These are phyloP conservation scores for Leccinellum albellum DNA, from an alignment of 768 basidiomycete species.

Conservation along the genomic window DNA sequence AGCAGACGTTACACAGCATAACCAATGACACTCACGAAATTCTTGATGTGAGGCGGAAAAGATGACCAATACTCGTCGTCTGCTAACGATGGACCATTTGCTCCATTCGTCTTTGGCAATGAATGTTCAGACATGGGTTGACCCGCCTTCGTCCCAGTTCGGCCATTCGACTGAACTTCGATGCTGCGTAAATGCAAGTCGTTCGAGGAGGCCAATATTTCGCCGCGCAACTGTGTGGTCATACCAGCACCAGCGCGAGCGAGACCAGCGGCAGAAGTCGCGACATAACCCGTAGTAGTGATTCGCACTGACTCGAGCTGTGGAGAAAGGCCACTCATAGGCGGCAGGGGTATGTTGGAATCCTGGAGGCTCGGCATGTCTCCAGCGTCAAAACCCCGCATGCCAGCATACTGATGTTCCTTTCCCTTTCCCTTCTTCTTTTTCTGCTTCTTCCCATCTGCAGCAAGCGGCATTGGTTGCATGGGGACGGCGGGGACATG, in stretches of 20 bases:
- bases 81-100: conserved; percentile 23
- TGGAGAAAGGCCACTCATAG: conserved; percentile 39
- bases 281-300: conserved; percentile 43
- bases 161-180: conserved; percentile 26
- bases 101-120: conserved; percentile 23
- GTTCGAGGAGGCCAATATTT: conserved; percentile 56
- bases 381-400: conserved; percentile 15
- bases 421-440: conserved; percentile 45
- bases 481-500: conserved; percentile 6
- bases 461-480: conserved; percentile 6
- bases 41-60: conserved; percentile 63
- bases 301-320: conserved; percentile 47
- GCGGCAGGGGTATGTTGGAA: conserved; percentile 13
- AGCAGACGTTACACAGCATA: conserved; percentile 21
- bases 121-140: conserved; percentile 14
- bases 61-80: conserved; percentile 71
- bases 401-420: conserved; percentile 14
- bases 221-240: conserved; percentile 47
- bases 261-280: conserved; percentile 33
- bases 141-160: conserved; percentile 24
- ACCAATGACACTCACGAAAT: conserved; percentile 52
- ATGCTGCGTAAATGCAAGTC: conserved; percentile 52
- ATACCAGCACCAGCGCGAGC: conserved; percentile 30
- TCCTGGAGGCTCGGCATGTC: conserved; percentile 26
- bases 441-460: conserved; percentile 39